phyloP scores from a whole-genome alignment of 345 rosid species.

The Citrus sp. region DNA sequence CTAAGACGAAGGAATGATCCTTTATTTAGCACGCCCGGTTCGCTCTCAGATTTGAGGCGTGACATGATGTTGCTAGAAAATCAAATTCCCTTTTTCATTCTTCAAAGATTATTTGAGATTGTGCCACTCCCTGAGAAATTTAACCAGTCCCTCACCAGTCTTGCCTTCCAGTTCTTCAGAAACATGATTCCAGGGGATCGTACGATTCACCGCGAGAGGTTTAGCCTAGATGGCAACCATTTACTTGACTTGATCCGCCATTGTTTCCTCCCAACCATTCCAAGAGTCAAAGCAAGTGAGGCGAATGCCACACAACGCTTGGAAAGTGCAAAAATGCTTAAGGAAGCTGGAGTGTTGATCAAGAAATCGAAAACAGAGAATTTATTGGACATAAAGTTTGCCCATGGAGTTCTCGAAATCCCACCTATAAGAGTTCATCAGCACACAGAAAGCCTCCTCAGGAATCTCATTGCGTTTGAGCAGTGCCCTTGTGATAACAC shows the following conservation, averaged over 20 bases:
- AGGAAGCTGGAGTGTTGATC: slow-evolving; percentile 28
- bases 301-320: not conserved
- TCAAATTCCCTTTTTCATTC: slow-evolving; percentile 51
- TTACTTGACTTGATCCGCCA: slow-evolving; percentile 48
- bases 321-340: slow-evolving; percentile 23
- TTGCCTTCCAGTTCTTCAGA: slow-evolving; percentile 43
- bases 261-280: slow-evolving; percentile 41
- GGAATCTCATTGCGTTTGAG: slow-evolving; percentile 50
- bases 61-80: slow-evolving; percentile 50
- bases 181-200: slow-evolving; percentile 47
- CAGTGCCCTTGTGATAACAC: slow-evolving; percentile 15
- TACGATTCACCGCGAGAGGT: slow-evolving; percentile 25
- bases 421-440: slow-evolving; percentile 31
- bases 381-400: slow-evolving; percentile 40
- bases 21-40: slow-evolving; percentile 34
- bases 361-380: slow-evolving; percentile 26
- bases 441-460: slow-evolving; percentile 40
- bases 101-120: slow-evolving; percentile 37
- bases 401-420: slow-evolving; percentile 36
- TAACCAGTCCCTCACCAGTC: slow-evolving; percentile 30
- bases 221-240: slow-evolving; percentile 50
- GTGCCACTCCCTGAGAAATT: slow-evolving; percentile 39
- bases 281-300: slow-evolving; percentile 7
- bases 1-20: slow-evolving; percentile 44
- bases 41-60: slow-evolving; percentile 40